Base-by-base conservation (phyloP, 2,329 filamentous ascomycete genomes). In the Nothomitra cinnamomea region DNA sequence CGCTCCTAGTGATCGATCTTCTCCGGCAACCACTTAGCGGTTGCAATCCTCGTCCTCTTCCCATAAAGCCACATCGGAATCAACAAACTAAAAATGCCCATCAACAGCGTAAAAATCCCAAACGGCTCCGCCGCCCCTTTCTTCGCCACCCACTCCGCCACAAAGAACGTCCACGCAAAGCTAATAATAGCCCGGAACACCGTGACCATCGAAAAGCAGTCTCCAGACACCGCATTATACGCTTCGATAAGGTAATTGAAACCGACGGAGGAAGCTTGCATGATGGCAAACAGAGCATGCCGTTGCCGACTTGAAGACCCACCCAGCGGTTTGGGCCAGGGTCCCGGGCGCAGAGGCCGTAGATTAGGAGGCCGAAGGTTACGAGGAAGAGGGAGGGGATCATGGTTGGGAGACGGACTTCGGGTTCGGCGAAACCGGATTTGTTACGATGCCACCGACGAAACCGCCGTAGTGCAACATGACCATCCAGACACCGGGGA, bases 111-210 rank as follows among this genome's bases (percentile, higher is more conserved):
- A 56, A 77, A 76, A 2, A 77, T 69, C 0, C 74, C 75, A 60
- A 77, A 78, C 0, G 73, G 69, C 52, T 73, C 62, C 0, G 74
- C 68, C 1, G 69, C 58, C 0, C 75, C 75, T 0, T 59, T 61
- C 0, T 62, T 49, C 1, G 63, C 58, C 0, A 75, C 65, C 75
- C 74, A 78, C 2, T 69, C 63, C 2, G 67, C 67, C 0, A 73
- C 70, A 45, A 78, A 77, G 53, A 76, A 76, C 0, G 72, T 74
- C 73, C 74, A 78, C 0, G 72, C 68, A 57, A 78, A 78, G 0
- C 69, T 66, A 7, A 79, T 68, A 3, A 76, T 61, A 10, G 72
- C 67, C 2, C 74, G 66, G 15, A 72, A 61, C 32, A 70, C 70
- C 1, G 73, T 75, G 0, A 77, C 69, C 51, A 73, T 70, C 12